A percentile compares a stretch with the other conserved stretches of the same genome.
Conservation (phyloP, 2,329 filamentous ascomycete species). For the Curvularia lunata region DNA sequence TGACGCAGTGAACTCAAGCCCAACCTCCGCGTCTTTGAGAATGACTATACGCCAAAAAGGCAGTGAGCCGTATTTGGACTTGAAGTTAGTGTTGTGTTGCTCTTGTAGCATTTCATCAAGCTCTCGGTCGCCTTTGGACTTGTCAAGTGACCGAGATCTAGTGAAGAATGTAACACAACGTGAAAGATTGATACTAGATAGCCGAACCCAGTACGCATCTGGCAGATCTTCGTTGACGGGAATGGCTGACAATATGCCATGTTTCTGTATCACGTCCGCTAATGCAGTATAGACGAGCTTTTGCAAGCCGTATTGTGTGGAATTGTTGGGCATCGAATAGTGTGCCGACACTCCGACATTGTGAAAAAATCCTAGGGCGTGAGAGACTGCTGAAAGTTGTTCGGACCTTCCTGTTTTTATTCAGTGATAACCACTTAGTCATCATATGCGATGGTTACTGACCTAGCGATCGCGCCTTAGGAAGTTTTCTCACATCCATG, state of each 20-base stretch:
- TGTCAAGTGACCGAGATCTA: not conserved
- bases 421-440: not conserved
- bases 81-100: slow-evolving; percentile 51
- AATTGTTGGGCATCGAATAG: slow-evolving; percentile 14
- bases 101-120: slow-evolving; percentile 49
- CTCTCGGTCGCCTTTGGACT: slow-evolving; percentile 23
- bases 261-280: not conserved
- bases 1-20: slow-evolving; percentile 47
- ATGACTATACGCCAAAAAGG: slow-evolving; percentile 54
- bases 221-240: not conserved
- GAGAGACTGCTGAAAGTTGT: slow-evolving; percentile 50
- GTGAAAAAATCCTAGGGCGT: slow-evolving; percentile 51
- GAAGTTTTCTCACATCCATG: not conserved
- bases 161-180: not conserved
- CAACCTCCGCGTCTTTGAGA: slow-evolving; percentile 24
- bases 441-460: not conserved
- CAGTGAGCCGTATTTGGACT: slow-evolving; percentile 26
- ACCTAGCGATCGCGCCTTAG: not conserved
- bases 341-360: slow-evolving; percentile 50
- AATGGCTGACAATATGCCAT: not conserved
- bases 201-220: not conserved
- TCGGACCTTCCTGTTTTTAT: slow-evolving; percentile 48
- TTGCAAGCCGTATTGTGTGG: not conserved
- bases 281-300: not conserved
- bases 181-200: not conserved